These are phyloP conservation scores for Colletotrichum viniferum DNA, from an alignment of 2,329 filamentous ascomycete species.

Conservation along the genomic window DNA sequence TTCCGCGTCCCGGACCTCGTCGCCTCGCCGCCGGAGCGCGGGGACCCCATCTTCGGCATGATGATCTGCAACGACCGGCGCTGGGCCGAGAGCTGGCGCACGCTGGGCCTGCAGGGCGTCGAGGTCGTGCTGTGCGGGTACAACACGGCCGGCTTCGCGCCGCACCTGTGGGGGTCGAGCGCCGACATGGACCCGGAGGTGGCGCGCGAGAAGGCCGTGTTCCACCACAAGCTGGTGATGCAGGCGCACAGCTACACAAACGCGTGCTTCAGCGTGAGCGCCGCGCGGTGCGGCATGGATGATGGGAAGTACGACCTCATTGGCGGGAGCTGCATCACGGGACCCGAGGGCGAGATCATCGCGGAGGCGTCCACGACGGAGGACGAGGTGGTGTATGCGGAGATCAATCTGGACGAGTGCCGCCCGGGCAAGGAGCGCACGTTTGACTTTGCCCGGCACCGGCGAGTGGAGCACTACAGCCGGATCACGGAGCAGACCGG, in stretches of 20 bases:
- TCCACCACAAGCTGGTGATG: conserved; percentile 56
- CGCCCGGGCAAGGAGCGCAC: conserved; percentile 51
- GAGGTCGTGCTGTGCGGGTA: conserved; percentile 44
- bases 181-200: conserved; percentile 33
- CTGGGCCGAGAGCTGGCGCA: conserved; percentile 58
- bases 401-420: conserved; percentile 52
- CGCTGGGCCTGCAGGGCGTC: conserved; percentile 49
- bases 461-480: conserved; percentile 46
- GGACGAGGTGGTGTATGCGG: conserved; percentile 55
- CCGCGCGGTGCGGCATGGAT: conserved; percentile 48
- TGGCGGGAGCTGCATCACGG: conserved; percentile 51
- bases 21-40: conserved; percentile 38
- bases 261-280: conserved; percentile 52
- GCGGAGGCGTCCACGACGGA: conserved; percentile 50
- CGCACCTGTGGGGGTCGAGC: conserved; percentile 38
- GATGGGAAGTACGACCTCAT: conserved; percentile 51
- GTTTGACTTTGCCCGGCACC: conserved; percentile 48
- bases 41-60: conserved; percentile 59
- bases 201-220: conserved; percentile 49
- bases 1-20: conserved; percentile 55
- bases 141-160: conserved; percentile 54
- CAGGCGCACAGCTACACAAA: conserved; percentile 59
- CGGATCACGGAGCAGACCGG: conserved; percentile 43
- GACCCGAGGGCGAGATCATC: conserved; percentile 52
- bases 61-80: conserved; percentile 61